phyloP scores from a whole-genome alignment of 495 filamentous ascomycete genomes.

The Penicillium paxilli region DNA sequence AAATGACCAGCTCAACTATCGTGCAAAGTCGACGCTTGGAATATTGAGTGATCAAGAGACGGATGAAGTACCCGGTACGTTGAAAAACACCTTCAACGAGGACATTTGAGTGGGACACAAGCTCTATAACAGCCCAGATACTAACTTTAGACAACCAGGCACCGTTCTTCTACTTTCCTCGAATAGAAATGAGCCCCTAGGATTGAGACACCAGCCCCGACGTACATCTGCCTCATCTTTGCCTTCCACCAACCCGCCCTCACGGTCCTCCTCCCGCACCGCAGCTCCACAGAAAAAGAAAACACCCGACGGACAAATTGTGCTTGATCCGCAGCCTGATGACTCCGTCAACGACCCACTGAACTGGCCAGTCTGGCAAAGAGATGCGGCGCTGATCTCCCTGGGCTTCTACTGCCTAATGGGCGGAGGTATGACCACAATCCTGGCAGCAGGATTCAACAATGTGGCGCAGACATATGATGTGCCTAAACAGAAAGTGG shows the following conservation, averaged over 20 bases:
- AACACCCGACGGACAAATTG: conserved; percentile 79
- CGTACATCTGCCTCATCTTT: conserved; percentile 77
- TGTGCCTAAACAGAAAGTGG: conserved; percentile 71
- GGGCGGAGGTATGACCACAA: conserved; percentile 89
- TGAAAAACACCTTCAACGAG: background rate
- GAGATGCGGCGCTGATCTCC: conserved; percentile 79
- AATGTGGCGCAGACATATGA: conserved; percentile 72
- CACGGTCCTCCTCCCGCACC: conserved; percentile 33
- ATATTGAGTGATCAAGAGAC: conserved; percentile 81
- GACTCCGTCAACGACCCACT: conserved; percentile 88
- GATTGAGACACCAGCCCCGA: conserved; percentile 71
- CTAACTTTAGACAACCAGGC: conserved; percentile 46
- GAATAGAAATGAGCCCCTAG: conserved; percentile 79
- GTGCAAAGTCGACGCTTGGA: conserved; percentile 72
- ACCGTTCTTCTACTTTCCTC: conserved; percentile 77
- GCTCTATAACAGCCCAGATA: background rate
- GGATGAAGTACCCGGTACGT: conserved; percentile 87
- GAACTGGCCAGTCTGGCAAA: conserved; percentile 85
- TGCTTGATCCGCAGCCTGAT: conserved; percentile 90
- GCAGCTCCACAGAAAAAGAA: conserved; percentile 62
- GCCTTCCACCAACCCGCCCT: conserved; percentile 55
- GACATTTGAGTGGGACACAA: background rate
- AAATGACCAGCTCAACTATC: conserved; percentile 25
- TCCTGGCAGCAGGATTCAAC: conserved; percentile 88
- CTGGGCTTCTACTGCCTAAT: conserved; percentile 91